Evolutionary conservation across 2,329 filamentous ascomycete genomes (phyloP).

Genomic region (Aspergillus spinulosporus): DNA sequence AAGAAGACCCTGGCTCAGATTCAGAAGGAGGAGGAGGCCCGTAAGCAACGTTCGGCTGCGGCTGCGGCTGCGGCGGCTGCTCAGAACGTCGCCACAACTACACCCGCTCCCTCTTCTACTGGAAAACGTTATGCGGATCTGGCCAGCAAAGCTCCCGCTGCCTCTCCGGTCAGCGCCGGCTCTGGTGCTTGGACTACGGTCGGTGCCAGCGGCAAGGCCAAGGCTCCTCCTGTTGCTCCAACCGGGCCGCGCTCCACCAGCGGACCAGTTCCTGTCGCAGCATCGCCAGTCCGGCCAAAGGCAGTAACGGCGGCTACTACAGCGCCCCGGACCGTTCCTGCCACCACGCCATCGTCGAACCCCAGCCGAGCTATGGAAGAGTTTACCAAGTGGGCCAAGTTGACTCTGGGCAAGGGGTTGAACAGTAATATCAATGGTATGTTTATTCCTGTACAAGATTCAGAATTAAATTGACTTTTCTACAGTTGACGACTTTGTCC

Average conservation of each 20-base stretch:
- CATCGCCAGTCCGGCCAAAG: constrained; percentile 49
- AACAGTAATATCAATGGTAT: constrained; percentile 67
- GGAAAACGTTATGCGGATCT: constrained; percentile 95
- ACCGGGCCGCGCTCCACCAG: constrained; percentile 51
- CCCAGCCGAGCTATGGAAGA: constrained; percentile 75
- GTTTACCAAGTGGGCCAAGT: constrained; percentile 88
- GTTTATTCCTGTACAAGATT: constrained; percentile 29
- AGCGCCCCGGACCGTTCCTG: constrained; percentile 49
- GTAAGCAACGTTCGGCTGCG: constrained; percentile 72
- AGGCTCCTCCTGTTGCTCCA: constrained; percentile 60
- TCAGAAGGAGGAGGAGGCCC: constrained; percentile 89
- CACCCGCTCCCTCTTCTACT: constrained; percentile 41
- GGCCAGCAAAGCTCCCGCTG: constrained; percentile 69
- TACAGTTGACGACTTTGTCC: constrained; percentile 76
- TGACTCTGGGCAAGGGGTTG: constrained; percentile 73
- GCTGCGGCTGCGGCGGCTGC: constrained; percentile 46
- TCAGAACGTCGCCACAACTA: constrained; percentile 50
- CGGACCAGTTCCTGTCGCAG: constrained; percentile 38
- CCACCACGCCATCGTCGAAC: constrained; percentile 45
- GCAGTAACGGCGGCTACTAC: constrained; percentile 54
- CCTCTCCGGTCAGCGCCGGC: constrained; percentile 43
- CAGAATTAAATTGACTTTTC: constrained; percentile 34
- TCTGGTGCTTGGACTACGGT: constrained; percentile 85
- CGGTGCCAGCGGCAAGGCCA: constrained; percentile 88
- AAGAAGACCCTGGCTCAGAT: constrained; percentile 97